phyloP scores from a whole-genome alignment of 805 yeast species.

The Kluyveromyces siamensis region DNA sequence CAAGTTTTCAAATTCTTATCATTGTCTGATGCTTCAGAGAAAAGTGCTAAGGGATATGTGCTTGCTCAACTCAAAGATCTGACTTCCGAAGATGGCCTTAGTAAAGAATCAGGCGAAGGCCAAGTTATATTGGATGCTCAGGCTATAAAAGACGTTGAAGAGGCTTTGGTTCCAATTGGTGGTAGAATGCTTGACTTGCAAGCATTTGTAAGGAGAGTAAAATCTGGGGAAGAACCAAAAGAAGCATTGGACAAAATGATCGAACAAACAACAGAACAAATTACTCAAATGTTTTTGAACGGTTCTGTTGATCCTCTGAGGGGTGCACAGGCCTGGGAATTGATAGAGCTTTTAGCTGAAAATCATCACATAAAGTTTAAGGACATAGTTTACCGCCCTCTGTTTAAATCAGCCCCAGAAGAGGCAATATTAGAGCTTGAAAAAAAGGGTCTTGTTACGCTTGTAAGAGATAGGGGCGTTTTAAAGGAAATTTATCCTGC shows the following conservation, averaged over 20 bases:
- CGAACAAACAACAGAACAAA: constrained; percentile 77
- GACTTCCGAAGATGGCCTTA: constrained; percentile 21
- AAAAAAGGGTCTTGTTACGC: constrained; percentile 63
- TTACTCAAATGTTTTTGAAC: constrained; percentile 66
- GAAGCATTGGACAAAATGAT: constrained; percentile 76
- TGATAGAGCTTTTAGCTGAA: constrained; percentile 56
- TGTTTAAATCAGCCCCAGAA: constrained; percentile 49
- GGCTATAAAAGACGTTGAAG: constrained; percentile 36
- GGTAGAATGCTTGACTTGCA: constrained; percentile 94
- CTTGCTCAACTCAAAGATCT: constrained; percentile 38
- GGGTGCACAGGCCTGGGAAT: constrained; percentile 80
- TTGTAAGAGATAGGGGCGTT: constrained; percentile 71
- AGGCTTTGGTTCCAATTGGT: constrained; percentile 67
- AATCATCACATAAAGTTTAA: constrained; percentile 38
- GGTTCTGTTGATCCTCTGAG: constrained; percentile 45
- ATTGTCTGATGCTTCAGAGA: constrained; percentile 72
- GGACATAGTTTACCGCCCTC: constrained; percentile 46
- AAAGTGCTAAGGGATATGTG: constrained; percentile 64
- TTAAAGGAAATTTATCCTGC: constrained; percentile 62
- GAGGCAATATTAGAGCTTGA: constrained; percentile 63
- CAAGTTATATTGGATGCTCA: constrained; percentile 9
- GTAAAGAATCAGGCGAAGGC: constrained; percentile 13
- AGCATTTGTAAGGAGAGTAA: constrained; percentile 77
- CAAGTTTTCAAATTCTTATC: constrained; percentile 72
- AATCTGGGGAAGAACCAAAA: constrained; percentile 75